Evolutionary conservation across 371 early-diverging fungal genomes (phyloP), one percentile per base, ranked within the genome.

Genomic region (Rhizopus sp.): DNA sequence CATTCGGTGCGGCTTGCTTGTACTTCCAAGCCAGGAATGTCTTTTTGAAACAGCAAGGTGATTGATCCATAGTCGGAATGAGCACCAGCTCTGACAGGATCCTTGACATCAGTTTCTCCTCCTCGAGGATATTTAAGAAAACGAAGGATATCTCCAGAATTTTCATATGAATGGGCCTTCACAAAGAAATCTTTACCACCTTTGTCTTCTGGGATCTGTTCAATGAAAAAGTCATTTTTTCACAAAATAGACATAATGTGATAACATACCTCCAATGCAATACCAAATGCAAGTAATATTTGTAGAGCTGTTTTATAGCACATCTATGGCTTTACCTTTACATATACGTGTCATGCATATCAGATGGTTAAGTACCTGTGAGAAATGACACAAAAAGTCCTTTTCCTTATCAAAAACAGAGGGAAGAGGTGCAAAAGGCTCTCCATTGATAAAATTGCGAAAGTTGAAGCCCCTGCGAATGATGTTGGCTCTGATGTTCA

Each of bases 1-100:
- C 87, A 91, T 17, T 76, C 64, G 5, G 66, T 59, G 15, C 81
- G 71, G 31, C 73, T 70, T 1, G 80, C 73, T 53, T 81, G 81
- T 1, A 77, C 77, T 57, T 92, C 88, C 6, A 92, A 73, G 12
- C 92, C 92, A 9, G 82, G 80, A 32, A 84, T 78, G 46, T 88
- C 83, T 60, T 83, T 81, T 70, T 89, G 89, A 64, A 89, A 87
- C 50, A 90, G 62, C 10, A 92, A 60, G 2, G 92, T 90, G 46
- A 89, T 64, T 1, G 83, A 80, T 9, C 92, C 92, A 61, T 89
- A 90, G 64, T 90, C 90, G 2, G 86, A 80, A 45, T 87, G 85
- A 50, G 76, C 78, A 50, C 63, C 88, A 7, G 88, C 88, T 38
- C 85, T 56, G 17, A 84, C 81, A n/a, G 73, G 59, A 16, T 78